Evolutionary conservation across 176 grass and related monocot genomes (phyloP), one percentile per base, ranked within the genome.

Genomic region (Aegilops speltoides): DNA sequence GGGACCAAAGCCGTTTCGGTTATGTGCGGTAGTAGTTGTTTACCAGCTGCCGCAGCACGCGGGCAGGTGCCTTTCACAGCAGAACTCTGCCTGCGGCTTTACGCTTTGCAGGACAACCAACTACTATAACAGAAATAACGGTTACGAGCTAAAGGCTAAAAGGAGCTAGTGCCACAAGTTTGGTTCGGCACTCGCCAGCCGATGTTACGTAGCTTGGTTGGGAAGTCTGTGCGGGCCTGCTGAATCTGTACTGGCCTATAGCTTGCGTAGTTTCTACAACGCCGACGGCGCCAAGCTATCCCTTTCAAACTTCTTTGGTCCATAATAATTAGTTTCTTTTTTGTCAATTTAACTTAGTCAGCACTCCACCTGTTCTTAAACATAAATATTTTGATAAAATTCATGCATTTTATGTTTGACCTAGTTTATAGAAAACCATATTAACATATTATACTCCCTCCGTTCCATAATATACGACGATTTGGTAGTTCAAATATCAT

Each of bases 131-230:
- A 3, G 56, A 43, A 43, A 4, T 43, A 28, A 65, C 60, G 16
- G 78, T 65, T 79, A 43, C n/a, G 15, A 64, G 23, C 78, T 19
- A 64, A 80, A 79, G 36, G n/a, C 24, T 65, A 4, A 33, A 52
- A 52, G 17, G 48, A 57, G 48, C 45, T 79, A 38, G 37, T 8
- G 33, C 50, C 4, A 12, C 76, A 61, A 13, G 78, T 32, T 46
- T 46, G 25, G 62, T 81, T 43, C 41, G 41, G 10, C 41, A 10
- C 41, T 67, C 45, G 62, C 41, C 64, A 20, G 71, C 40, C 23
- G 13, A 34, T 82, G 64, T 69, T 34, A 52, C 64, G 80, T 69
- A 82, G 43, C 79, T 69, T 82, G 64, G 3, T 64, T 82, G 41
- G 26, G 33, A 82, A 82, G 64, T 10, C 36, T 65, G 17, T 29